Percentiles rank a stretch among this genome's conserved stretches.
Evolutionary conservation across 352 stramenopile genomes (phyloP).

Genomic region (Pythium monospermum): DNA sequence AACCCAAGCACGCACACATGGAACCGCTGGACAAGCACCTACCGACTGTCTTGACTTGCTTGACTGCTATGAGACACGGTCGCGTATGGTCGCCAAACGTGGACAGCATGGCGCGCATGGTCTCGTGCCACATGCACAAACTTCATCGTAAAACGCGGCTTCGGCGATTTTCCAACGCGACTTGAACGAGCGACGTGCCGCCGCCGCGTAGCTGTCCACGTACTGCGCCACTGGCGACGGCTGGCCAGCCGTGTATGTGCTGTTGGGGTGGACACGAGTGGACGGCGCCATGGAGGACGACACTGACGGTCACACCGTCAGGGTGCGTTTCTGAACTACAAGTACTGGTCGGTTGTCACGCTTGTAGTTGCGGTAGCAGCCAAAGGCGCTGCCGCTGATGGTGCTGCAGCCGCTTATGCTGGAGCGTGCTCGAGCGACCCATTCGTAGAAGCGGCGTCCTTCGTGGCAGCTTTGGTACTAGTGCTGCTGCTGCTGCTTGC

Average conservation of each 20-base stretch:
- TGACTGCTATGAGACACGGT: constrained; percentile 52
- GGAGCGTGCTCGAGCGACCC: constrained; percentile 6
- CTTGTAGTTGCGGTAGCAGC: background rate
- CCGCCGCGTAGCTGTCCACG: constrained; percentile 33
- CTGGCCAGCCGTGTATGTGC: constrained; percentile 45
- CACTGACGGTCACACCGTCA: constrained; percentile 16
- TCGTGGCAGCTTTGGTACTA: too few relatives aligned
- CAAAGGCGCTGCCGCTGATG: constrained; percentile 1
- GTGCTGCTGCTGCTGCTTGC: too few relatives aligned
- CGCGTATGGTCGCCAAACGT: constrained; percentile 67
- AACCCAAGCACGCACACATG: too few relatives aligned
- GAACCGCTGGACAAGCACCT: too few relatives aligned
- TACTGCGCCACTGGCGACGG: constrained; percentile 44
- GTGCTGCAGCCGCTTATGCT: background rate
- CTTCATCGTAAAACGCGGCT: constrained; percentile 58
- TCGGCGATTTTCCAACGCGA: constrained; percentile 70
- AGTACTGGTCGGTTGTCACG: constrained; percentile 57
- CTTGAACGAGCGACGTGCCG: constrained; percentile 33
- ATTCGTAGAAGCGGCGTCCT: too few relatives aligned
- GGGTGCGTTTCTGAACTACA: constrained; percentile 64
- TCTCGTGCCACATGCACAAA: constrained; percentile 50
- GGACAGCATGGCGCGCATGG: constrained; percentile 79
- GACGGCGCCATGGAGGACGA: constrained; percentile 3
- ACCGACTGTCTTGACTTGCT: constrained; percentile 55
- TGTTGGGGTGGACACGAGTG: too few relatives aligned